These are phyloP conservation scores for Diplodia mutila DNA, from an alignment of 2,329 filamentous ascomycete genomes.

Conservation along the genomic window DNA sequence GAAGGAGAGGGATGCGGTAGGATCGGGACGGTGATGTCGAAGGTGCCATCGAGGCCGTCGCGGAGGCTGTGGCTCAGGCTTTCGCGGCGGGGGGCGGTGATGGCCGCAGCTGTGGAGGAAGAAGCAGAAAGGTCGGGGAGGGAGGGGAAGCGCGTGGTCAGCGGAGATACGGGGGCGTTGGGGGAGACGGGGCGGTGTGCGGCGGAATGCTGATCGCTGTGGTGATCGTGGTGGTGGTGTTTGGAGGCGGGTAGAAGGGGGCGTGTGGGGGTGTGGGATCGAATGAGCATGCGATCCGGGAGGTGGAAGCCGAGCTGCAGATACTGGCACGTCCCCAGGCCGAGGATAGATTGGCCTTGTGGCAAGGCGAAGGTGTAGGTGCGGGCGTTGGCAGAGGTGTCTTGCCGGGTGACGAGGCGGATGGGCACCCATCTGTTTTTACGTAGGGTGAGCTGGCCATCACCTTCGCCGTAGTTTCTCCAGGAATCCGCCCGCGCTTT, in stretches of 20 bases:
- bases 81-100: constrained; percentile 30
- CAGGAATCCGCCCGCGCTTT: constrained; percentile 40
- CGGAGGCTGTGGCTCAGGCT: constrained; percentile 31
- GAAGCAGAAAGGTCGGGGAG: background rate
- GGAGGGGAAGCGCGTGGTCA: constrained; percentile 18
- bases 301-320: constrained; percentile 59
- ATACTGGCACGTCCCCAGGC: constrained; percentile 57
- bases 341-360: constrained; percentile 46
- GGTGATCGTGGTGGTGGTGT: background rate
- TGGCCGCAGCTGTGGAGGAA: background rate
- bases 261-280: constrained; percentile 56
- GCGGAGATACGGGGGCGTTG: background rate
- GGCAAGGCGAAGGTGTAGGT: constrained; percentile 55
- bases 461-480: constrained; percentile 28
- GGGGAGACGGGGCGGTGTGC: background rate
- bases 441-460: constrained; percentile 43
- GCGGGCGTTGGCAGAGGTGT: constrained; percentile 50
- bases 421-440: constrained; percentile 54
- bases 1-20: background rate
- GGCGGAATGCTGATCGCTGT: background rate
- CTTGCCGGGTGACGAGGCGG: constrained; percentile 44
- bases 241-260: constrained; percentile 43
- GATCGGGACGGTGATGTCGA: constrained; percentile 30
- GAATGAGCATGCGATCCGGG: constrained; percentile 55
- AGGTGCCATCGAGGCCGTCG: constrained; percentile 28